These are phyloP conservation scores for Candida takata DNA, from an alignment of 805 yeast species.

Conservation along the genomic window DNA sequence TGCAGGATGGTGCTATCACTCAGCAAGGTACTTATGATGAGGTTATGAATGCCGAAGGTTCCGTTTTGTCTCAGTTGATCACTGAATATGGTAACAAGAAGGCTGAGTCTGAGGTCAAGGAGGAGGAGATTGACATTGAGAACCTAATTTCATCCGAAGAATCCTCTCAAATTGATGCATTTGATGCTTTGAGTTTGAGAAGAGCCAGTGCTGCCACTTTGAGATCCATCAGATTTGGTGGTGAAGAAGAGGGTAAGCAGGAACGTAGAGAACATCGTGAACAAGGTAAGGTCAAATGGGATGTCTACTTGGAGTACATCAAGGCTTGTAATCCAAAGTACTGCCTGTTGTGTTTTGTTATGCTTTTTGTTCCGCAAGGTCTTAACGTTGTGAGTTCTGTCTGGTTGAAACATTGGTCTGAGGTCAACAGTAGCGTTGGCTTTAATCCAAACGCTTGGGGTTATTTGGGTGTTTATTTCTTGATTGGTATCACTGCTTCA, in stretches of 20 bases:
- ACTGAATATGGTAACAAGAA: slow-evolving; percentile 53
- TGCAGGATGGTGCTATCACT: slow-evolving; percentile 58
- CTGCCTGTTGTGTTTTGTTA: slow-evolving; percentile 49
- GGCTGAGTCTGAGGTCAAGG: slow-evolving; percentile 17
- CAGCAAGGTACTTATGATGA: slow-evolving; percentile 60
- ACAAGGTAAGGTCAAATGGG: slow-evolving; percentile 91
- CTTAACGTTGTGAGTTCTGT: slow-evolving; percentile 65
- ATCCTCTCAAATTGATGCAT: slow-evolving; percentile 20
- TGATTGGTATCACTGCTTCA: slow-evolving; percentile 66
- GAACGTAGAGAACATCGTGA: slow-evolving; percentile 68
- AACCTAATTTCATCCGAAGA: slow-evolving; percentile 19
- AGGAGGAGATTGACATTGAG: slow-evolving; percentile 13
- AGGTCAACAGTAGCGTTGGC: slow-evolving; percentile 64
- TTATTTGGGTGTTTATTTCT: slow-evolving; percentile 71
- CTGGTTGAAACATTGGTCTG: slow-evolving; percentile 98
- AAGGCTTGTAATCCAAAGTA: slow-evolving; percentile 73
- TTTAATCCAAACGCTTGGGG: slow-evolving; percentile 63
- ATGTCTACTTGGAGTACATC: slow-evolving; percentile 75
- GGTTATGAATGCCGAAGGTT: slow-evolving; percentile 37
- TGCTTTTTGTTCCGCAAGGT: slow-evolving; percentile 52
- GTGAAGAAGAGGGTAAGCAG: slow-evolving; percentile 18
- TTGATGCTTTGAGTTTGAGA: slow-evolving; percentile 39
- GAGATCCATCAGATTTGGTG: slow-evolving; percentile 30
- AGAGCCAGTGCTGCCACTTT: slow-evolving; percentile 58
- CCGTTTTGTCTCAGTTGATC: slow-evolving; percentile 48